phyloP scores from a whole-genome alignment of 129 eudicot species.

The Gnaphalium uliginosum region DNA sequence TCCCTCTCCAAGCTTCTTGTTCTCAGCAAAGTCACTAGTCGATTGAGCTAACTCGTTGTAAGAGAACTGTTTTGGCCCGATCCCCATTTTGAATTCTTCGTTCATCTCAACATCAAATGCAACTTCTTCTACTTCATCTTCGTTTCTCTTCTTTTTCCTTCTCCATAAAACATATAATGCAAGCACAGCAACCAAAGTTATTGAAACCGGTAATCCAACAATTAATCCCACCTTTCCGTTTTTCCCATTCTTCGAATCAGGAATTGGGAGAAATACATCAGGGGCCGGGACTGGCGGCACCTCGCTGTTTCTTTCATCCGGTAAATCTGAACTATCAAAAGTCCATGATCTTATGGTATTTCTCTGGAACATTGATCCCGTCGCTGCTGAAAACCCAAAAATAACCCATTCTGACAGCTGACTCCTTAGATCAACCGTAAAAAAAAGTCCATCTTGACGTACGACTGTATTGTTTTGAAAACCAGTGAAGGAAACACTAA shows the following conservation, averaged over 20 bases:
- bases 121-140: neutral
- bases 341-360: constrained; percentile 34
- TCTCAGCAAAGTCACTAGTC: neutral
- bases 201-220: neutral
- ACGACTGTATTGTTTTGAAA: constrained; percentile 1
- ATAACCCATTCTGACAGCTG: constrained; percentile 21
- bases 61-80: neutral
- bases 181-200: neutral
- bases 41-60: neutral
- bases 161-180: neutral
- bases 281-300: neutral
- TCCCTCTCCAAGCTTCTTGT: neutral
- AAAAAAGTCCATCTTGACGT: constrained; percentile 17
- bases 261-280: neutral
- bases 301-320: neutral
- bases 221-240: neutral
- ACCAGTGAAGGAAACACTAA: constrained; percentile 31
- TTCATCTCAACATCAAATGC: neutral
- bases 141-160: neutral
- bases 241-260: neutral
- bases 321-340: constrained; percentile 24
- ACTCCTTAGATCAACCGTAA: constrained; percentile 32
- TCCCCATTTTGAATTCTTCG: neutral
- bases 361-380: constrained; percentile 6
- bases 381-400: constrained; percentile 37